Percentiles rank a stretch among this genome's conserved stretches.
These are phyloP conservation scores for Pseudogymnoascus sp. DNA, from an alignment of 2,329 filamentous ascomycete genomes.

Conservation along the genomic window DNA sequence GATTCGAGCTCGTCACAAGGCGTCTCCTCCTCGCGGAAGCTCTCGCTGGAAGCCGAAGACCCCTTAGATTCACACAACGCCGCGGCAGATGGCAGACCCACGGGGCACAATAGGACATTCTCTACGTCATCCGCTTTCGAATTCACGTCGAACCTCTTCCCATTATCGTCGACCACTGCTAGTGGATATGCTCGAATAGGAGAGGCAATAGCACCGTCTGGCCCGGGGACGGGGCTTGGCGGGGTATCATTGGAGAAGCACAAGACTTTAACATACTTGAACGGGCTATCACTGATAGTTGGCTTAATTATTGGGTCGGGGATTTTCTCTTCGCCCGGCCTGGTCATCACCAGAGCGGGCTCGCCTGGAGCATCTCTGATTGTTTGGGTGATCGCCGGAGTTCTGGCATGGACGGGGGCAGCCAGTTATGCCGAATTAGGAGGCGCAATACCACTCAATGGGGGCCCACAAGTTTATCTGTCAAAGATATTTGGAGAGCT, in stretches of 20 bases:
- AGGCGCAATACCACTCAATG: constrained; percentile 90
- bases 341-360: constrained; percentile 85
- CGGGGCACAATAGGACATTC: constrained; percentile 59
- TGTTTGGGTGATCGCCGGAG: constrained; percentile 86
- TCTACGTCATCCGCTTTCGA: constrained; percentile 92
- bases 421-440: constrained; percentile 93
- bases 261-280: constrained; percentile 91
- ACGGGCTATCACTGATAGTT: constrained; percentile 83
- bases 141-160: constrained; percentile 88
- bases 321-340: constrained; percentile 90
- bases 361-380: constrained; percentile 84
- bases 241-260: constrained; percentile 84
- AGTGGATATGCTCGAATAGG: constrained; percentile 80
- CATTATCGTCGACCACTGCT: constrained; percentile 72
- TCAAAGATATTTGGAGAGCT: constrained; percentile 95
- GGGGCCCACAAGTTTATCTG: constrained; percentile 87
- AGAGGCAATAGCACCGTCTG: constrained; percentile 56
- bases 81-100: constrained; percentile 33
- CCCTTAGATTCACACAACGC: constrained; percentile 59
- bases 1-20: constrained; percentile 73
- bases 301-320: constrained; percentile 93
- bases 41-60: constrained; percentile 83
- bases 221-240: constrained; percentile 48
- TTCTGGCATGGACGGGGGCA: constrained; percentile 92
- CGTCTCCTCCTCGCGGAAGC: constrained; percentile 81